These are phyloP conservation scores for Arthrobotrys sinensis DNA, from an alignment of 2,329 filamentous ascomycete species.

Conservation along the genomic window DNA sequence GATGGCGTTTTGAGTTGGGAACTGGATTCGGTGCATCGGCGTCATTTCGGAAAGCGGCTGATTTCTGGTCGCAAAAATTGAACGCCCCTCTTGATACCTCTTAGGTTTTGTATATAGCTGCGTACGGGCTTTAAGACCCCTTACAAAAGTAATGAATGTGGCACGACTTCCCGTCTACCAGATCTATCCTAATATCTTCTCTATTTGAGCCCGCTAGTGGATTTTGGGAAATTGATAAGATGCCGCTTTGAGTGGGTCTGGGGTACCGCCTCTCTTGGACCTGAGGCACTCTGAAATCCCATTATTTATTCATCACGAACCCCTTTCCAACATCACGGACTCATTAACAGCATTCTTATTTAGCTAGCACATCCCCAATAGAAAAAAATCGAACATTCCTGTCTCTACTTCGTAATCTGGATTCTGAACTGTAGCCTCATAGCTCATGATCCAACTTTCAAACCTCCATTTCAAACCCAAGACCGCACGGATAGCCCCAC, in stretches of 20 bases:
- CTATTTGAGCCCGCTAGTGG: not conserved
- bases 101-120: slow-evolving; percentile 12
- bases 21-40: not conserved
- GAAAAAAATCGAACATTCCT: too few relatives aligned
- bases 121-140: not conserved
- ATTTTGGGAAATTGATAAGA: not conserved
- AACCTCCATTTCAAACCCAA: too few relatives aligned
- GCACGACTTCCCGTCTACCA: not conserved
- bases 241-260: not conserved
- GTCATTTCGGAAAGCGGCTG: not conserved
- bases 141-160: slow-evolving; percentile 6
- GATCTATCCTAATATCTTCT: too few relatives aligned
- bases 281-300: not conserved
- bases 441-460: too few relatives aligned
- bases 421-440: too few relatives aligned
- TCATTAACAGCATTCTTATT: too few relatives aligned
- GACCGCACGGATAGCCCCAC: too few relatives aligned
- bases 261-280: not conserved
- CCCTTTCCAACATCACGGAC: too few relatives aligned
- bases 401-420: too few relatives aligned
- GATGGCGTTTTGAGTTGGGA: not conserved
- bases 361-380: too few relatives aligned
- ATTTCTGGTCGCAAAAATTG: not conserved
- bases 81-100: slow-evolving; percentile 19
- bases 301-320: not conserved